Evolutionary conservation across 2,329 filamentous ascomycete genomes (phyloP), one percentile per base, ranked within the genome.

Genomic region (Trichoderma cornu-damae): DNA sequence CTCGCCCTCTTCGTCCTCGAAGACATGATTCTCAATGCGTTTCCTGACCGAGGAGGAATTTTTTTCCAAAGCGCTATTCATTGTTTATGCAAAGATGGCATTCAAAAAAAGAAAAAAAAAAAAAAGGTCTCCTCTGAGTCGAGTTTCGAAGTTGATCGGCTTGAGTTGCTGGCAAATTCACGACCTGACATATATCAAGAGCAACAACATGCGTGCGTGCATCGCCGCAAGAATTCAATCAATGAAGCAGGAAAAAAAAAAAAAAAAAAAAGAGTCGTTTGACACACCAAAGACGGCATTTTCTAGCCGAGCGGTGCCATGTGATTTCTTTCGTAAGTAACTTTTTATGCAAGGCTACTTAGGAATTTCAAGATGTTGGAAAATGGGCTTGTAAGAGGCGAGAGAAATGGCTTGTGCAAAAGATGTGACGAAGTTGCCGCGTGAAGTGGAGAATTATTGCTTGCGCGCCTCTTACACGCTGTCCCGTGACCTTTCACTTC

Each of bases 1-100:
- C 58, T 97, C 93, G 58, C 94, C 93, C 22, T 82, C 81, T 69
- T 96, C 91, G 66, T 88, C 80, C 2, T 86, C 78, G 69, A 96
- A 97, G 2, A 79, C 81, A 72, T 96, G 84, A 14, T 67, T 68
- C 55, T 84, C 79, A 60, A 87, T 84, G 63, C 80, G 77, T 68
- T 86, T 86, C 64, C 81, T 79, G 69, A 84, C 77, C 32, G 75
- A 75, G 28, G 79, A 76, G n/a, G 84, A 85, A 64, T 85, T 85
- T 68, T 83, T 84, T 4, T 86, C 82, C 12, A 86, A 72, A 7
- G 79, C 77, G 61, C 76, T 83, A 9, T 82, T 80, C 84, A 87
- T 87, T 30, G 20, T 52, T n/a, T 59, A 32, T 24, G 22, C n/a
- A 40, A 24, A 18, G 6, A 47, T 1, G 20, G 2, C 9, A 38